Conservation (phyloP, 495 filamentous ascomycete species). For the Neurospora sublineolata region DNA sequence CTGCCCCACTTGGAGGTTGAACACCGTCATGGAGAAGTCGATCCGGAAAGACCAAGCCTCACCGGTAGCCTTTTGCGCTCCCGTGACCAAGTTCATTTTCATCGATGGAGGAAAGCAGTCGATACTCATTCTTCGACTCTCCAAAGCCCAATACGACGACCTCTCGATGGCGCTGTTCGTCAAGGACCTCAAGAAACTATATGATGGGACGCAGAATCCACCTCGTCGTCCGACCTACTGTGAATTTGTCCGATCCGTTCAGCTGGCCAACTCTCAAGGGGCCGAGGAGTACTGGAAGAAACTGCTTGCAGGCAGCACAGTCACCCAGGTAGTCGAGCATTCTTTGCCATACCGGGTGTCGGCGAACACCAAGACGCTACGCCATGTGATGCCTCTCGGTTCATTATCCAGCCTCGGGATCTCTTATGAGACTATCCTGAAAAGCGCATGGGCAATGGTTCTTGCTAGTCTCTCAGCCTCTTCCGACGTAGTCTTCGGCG, state of each 20-base stretch:
- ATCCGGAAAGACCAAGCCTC: slow-evolving; percentile 30
- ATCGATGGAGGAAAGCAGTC: slow-evolving; percentile 36
- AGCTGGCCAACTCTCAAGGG: slow-evolving; percentile 21
- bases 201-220: slow-evolving; percentile 22
- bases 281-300: slow-evolving; percentile 32
- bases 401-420: slow-evolving; percentile 23
- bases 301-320: slow-evolving; percentile 28
- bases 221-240: slow-evolving; percentile 29
- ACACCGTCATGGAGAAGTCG: slow-evolving; percentile 23
- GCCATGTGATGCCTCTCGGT: slow-evolving; percentile 24
- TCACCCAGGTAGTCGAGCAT: slow-evolving; percentile 33
- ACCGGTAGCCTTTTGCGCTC: slow-evolving; percentile 26
- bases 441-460: slow-evolving; percentile 37
- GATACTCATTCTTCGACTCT: slow-evolving; percentile 30
- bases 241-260: slow-evolving; percentile 28
- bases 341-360: slow-evolving; percentile 25
- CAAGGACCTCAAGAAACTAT: slow-evolving; percentile 33
- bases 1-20: slow-evolving; percentile 32
- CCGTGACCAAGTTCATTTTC: slow-evolving; percentile 36
- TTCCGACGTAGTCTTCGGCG: slow-evolving; percentile 38
- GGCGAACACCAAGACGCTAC: slow-evolving; percentile 23
- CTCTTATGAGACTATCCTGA: slow-evolving; percentile 33
- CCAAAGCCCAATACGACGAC: slow-evolving; percentile 37
- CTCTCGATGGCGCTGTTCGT: slow-evolving; percentile 29
- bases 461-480: slow-evolving; percentile 32